phyloP scores from a whole-genome alignment of 768 basidiomycete species.

The Lentinula sp. region DNA sequence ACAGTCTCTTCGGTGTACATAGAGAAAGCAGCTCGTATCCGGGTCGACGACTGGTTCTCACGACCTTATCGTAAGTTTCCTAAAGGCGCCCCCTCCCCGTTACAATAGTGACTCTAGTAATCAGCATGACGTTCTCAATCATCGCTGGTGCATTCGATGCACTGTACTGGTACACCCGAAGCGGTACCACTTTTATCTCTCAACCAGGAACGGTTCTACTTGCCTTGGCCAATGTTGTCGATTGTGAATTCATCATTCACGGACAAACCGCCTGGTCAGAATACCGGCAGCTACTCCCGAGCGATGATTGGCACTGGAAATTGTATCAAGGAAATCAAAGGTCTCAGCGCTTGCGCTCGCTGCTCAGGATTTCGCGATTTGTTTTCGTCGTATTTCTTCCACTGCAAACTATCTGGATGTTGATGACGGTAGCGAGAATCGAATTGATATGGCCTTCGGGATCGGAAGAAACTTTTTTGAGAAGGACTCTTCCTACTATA shows the following conservation, averaged over 20 bases:
- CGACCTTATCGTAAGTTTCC: not conserved
- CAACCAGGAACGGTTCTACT: constrained; percentile 1
- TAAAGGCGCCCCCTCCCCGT: not conserved
- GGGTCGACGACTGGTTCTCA: not conserved
- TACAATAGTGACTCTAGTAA: too few species aligned
- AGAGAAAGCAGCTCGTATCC: not conserved
- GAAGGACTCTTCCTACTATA: not conserved
- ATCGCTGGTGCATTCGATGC: not conserved
- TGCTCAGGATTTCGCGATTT: not conserved
- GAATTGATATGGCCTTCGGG: too few species aligned
- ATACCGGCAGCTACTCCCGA: not conserved
- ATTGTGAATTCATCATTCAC: not conserved
- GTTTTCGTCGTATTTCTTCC: not conserved
- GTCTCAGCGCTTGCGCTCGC: not conserved
- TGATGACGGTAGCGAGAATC: not conserved
- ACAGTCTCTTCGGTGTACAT: not conserved
- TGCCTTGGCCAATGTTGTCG: not conserved
- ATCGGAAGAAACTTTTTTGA: too few species aligned
- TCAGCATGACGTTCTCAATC: not conserved
- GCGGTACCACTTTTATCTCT: not conserved
- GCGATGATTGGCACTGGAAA: not conserved
- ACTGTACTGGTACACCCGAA: constrained; percentile 6
- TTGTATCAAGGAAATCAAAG: too few species aligned
- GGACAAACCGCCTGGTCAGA: not conserved
- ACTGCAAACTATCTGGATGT: not conserved